Base-by-base conservation (phyloP, 140 eudicot genomes). In the Ambrosia hybrid region DNA sequence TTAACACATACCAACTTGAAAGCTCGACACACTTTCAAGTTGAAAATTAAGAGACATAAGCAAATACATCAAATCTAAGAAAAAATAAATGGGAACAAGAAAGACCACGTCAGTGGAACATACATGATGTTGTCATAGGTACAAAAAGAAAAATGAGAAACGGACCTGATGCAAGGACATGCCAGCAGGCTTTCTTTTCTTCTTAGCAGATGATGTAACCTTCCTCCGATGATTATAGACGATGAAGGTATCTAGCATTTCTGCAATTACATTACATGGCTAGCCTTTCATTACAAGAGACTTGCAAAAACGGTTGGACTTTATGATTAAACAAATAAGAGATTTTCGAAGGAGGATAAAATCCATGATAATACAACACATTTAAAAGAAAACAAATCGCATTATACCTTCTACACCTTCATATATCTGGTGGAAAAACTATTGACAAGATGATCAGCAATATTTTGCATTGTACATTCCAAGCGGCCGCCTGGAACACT, bases 401-500 rank as follows among this genome's bases (percentile, higher is more conserved):
- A 17, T 21, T 66, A 75, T 14, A 88, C 99, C 99, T 94, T 86
- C 90, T 68, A 84, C 84, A 66, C 84, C 97, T 74, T 91, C 71
- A 77, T 74, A 71, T 81, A 65, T 14, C 85, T 94, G 72, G 91
- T 84, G 61, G 90, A 60, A 65, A 80, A 84, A 30, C 80, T 84
- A 80, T 90, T 94, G 66, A 66, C 80, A 76, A 94, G 84, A 77
- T 67, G 86, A 68, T 94, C 99, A 58, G 99, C 99, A 61, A 94
- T 88, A 69, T 94, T 94, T 81, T 94, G 99, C 99, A 94, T 94
- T 74, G 99, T 94, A 80, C 99, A 94, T 70, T 94, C 99, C 75
- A 90, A 78, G 51, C 99, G 95, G 51, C 99, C 99, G 77, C 99
- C 99, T 73, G 83, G 37, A 61, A 90, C 90, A 77, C 99, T 94